phyloP scores from a whole-genome alignment of 2,329 filamentous ascomycete species.

The Neopestalotiopsis sp. region DNA sequence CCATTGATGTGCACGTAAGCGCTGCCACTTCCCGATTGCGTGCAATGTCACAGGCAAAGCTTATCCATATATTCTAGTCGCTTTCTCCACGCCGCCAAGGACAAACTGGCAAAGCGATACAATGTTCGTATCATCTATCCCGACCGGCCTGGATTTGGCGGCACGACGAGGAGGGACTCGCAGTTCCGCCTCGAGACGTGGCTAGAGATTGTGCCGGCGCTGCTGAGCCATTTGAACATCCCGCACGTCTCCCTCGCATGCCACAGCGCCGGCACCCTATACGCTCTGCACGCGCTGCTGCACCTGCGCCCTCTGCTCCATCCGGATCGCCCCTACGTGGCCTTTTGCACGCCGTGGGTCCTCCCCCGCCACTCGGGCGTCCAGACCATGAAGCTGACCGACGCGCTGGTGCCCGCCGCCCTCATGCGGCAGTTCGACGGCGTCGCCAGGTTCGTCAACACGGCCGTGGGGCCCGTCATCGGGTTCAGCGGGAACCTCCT shows the following conservation, averaged over 20 bases:
- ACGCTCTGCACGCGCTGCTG: conserved; percentile 29
- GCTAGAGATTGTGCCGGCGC: conserved; percentile 35
- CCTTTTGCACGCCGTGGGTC: conserved; percentile 25
- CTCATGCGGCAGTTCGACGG: conserved; percentile 23
- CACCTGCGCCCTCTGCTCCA: conserved; percentile 28
- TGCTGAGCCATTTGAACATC: conserved; percentile 39
- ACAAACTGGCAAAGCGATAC: conserved; percentile 36
- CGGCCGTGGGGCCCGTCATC: conserved; percentile 19
- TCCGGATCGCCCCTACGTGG: conserved; percentile 26
- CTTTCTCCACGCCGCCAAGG: conserved; percentile 31
- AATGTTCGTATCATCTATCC: conserved; percentile 37
- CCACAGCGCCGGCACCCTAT: conserved; percentile 29
- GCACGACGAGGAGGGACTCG: conserved; percentile 32
- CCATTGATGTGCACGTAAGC: conserved; percentile 8
- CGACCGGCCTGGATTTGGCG: conserved; percentile 43
- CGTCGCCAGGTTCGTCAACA: conserved; percentile 18
- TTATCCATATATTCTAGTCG: neutral
- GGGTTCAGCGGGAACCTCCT: conserved; percentile 23
- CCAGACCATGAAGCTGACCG: conserved; percentile 20
- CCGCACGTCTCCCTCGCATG: conserved; percentile 28
- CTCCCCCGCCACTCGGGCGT: conserved; percentile 26
- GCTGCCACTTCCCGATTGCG: no score
- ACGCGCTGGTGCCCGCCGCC: conserved; percentile 21
- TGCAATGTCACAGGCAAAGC: neutral
- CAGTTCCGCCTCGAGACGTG: conserved; percentile 30